phyloP scores from a whole-genome alignment of 257 asterid species.

The Solanum lycopersicoides region DNA sequence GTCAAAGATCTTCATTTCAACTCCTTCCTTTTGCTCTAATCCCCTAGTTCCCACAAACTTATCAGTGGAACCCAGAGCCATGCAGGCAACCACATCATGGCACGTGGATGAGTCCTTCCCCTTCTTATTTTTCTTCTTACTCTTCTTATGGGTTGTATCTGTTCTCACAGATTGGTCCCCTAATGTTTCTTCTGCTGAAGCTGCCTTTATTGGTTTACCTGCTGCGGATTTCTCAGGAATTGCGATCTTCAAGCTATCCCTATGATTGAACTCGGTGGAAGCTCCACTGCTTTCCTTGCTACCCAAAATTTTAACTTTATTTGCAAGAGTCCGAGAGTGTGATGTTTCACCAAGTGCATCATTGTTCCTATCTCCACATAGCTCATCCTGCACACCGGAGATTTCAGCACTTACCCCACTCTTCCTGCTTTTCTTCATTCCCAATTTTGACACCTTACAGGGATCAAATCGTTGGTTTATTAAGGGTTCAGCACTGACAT shows the following conservation, averaged over 20 bases:
- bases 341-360: constrained; percentile 8
- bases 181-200: constrained; percentile 7
- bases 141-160: neutral
- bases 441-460: neutral
- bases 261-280: neutral
- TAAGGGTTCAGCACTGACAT: neutral
- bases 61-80: neutral
- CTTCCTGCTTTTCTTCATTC: neutral
- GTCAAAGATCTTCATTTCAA: neutral
- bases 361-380: neutral
- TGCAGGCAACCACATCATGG: neutral
- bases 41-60: neutral
- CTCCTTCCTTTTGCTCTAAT: neutral
- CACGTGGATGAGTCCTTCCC: neutral
- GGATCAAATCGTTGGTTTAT: neutral
- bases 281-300: constrained; percentile 2
- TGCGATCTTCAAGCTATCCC: constrained; percentile 5
- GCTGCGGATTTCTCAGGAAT: neutral
- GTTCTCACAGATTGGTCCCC: neutral
- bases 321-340: constrained; percentile 3
- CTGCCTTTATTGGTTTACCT: neutral
- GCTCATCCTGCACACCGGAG: constrained; percentile 12
- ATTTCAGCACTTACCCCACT: constrained; percentile 7
- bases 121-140: constrained; percentile 8
- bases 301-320: constrained; percentile 2